Evolutionary conservation across 139 green algal species (phyloP).

Genomic region (Tetradesmus lagerheimii): DNA sequence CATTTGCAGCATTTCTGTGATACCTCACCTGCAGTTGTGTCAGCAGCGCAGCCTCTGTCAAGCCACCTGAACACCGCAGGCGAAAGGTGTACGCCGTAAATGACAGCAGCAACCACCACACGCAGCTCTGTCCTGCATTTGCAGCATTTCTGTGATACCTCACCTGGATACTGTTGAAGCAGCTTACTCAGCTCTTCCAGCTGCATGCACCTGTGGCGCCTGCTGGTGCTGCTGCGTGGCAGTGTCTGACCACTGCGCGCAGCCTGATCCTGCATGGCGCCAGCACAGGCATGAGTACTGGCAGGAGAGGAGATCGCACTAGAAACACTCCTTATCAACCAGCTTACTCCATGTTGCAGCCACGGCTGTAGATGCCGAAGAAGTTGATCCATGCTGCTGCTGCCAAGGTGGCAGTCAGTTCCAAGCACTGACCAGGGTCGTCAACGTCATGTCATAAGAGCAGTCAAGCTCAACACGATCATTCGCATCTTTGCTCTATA

Average conservation of each 20-base stretch:
- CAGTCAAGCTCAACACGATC: too few species aligned
- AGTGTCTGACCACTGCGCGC: neutral
- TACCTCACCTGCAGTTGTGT: neutral
- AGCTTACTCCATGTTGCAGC: neutral
- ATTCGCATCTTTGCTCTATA: too few species aligned
- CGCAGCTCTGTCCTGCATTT: neutral
- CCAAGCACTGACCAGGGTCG: neutral
- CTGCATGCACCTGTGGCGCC: neutral
- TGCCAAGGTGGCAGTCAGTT: neutral
- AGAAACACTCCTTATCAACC: too few species aligned
- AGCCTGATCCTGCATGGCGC: neutral
- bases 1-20: too few species aligned
- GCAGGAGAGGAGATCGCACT: too few species aligned
- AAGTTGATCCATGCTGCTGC: neutral
- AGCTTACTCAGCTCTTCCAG: constrained; percentile 10
- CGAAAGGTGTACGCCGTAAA: neutral
- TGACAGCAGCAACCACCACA: neutral
- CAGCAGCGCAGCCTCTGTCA: neutral
- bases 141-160: neutral
- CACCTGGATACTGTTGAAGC: constrained; percentile 24
- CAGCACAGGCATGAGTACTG: too few species aligned
- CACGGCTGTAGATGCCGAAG: neutral
- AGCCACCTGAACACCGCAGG: neutral
- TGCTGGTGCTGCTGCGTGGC: neutral
- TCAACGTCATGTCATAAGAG: too few species aligned